These are phyloP conservation scores for Periconia sp. DNA, from an alignment of 2,329 filamentous ascomycete species.

Conservation along the genomic window DNA sequence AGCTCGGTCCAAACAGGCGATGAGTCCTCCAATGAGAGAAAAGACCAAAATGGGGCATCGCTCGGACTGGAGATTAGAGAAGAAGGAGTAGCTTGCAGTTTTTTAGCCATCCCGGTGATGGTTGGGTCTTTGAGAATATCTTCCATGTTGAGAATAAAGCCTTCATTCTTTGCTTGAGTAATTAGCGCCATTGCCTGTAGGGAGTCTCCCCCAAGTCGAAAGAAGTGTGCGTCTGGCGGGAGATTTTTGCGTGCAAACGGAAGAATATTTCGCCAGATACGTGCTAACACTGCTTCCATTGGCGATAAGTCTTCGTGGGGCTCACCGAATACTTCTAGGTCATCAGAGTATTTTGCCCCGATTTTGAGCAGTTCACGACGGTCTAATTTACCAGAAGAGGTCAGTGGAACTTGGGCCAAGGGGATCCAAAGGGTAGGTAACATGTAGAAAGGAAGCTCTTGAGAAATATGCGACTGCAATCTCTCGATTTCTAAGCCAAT, in stretches of 20 bases:
- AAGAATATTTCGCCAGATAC: no score
- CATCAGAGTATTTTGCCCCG: no score
- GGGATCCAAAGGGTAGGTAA: slow-evolving; percentile 1
- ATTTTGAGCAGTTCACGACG: no score
- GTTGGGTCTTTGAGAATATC: slow-evolving; percentile 2
- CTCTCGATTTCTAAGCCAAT: background rate
- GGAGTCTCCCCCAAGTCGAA: slow-evolving; percentile 3
- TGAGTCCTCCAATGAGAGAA: background rate
- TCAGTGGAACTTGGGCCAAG: background rate
- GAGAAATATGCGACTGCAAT: background rate
- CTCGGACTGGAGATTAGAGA: no score
- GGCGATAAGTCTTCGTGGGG: no score
- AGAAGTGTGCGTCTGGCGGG: no score
- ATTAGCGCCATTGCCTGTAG: slow-evolving; percentile 10
- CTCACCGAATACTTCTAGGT: no score
- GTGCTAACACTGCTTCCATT: no score
- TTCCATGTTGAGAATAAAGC: background rate
- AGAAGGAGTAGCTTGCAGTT: no score
- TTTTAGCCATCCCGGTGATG: background rate
- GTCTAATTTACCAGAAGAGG: slow-evolving; percentile 1
- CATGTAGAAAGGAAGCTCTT: slow-evolving; percentile 1
- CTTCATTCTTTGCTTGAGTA: background rate
- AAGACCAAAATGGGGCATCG: no score
- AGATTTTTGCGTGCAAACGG: no score
- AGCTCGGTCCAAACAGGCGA: background rate